A percentile compares a stretch with the other conserved stretches of the same genome.
phyloP scores from a whole-genome alignment of 352 stramenopile genomes.

The Phytophthora foliorum region DNA sequence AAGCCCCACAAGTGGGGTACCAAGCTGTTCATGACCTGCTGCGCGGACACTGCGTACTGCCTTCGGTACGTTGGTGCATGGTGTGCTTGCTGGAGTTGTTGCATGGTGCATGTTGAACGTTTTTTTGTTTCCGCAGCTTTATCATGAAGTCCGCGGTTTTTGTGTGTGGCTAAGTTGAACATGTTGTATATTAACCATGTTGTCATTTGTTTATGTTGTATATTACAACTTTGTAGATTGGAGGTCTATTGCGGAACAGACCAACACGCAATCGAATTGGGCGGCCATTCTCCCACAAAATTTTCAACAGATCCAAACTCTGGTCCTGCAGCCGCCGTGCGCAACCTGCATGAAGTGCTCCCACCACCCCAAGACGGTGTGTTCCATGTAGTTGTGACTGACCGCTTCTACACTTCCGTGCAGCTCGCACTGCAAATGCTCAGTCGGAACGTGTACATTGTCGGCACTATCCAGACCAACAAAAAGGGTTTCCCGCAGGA shows the following conservation, averaged over 20 bases:
- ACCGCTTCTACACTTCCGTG: not conserved
- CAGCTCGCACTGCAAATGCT: not conserved
- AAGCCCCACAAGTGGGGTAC: slow-evolving; percentile 13
- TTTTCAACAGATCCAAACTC: not conserved
- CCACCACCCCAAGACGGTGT: not conserved
- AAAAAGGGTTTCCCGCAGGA: not conserved
- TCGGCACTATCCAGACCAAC: not conserved
- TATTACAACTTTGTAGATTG: not conserved
- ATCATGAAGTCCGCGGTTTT: not conserved
- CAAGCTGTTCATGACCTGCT: slow-evolving; percentile 18
- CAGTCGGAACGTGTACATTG: not conserved
- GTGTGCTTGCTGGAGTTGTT: not conserved
- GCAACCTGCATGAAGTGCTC: not conserved
- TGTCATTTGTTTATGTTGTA: not conserved
- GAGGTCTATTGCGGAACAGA: not conserved
- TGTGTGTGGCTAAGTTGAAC: slow-evolving; percentile 16
- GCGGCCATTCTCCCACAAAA: not conserved
- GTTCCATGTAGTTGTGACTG: not conserved
- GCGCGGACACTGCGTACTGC: slow-evolving; percentile 8
- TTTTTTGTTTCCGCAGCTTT: not conserved
- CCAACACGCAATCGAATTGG: not conserved
- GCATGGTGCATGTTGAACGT: not conserved
- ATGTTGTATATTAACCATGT: slow-evolving; percentile 14
- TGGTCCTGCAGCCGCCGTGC: not conserved
- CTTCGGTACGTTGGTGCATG: slow-evolving; percentile 2